A percentile compares a stretch with the other conserved stretches of the same genome.
These are phyloP conservation scores for Paramecium pentaurelia DNA, from an alignment of 73 alveolate species.

Conservation along the genomic window DNA sequence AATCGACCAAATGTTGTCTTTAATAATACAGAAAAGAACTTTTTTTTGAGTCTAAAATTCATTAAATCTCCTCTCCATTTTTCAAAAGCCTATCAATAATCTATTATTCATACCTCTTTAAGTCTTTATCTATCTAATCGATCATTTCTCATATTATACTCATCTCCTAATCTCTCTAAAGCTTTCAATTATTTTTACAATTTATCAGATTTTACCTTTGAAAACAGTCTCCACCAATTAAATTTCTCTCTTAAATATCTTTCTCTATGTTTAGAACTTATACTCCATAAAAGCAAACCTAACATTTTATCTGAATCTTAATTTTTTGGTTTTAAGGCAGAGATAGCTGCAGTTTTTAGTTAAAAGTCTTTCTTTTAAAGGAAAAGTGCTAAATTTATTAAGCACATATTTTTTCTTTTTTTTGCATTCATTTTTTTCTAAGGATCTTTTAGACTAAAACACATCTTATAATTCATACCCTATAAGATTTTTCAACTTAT, in stretches of 20 bases:
- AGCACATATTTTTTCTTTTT: background rate
- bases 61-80: background rate
- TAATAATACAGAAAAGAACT: background rate
- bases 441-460: background rate
- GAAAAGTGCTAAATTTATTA: background rate
- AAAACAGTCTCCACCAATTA: background rate
- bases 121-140: background rate
- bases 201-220: background rate
- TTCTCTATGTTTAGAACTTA: background rate
- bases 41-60: background rate
- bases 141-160: constrained; percentile 7
- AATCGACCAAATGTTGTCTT: background rate
- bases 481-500: background rate
- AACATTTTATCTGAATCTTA: background rate
- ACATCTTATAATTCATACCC: background rate
- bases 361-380: background rate
- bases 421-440: background rate
- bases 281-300: background rate
- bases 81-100: background rate
- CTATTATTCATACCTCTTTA: background rate
- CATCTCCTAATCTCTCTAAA: background rate
- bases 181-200: background rate
- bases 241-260: background rate
- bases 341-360: background rate
- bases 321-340: background rate